phyloP scores from a whole-genome alignment of 1,284 basidiomycete species.

The Cutaneotrichosporon spelunceum region DNA sequence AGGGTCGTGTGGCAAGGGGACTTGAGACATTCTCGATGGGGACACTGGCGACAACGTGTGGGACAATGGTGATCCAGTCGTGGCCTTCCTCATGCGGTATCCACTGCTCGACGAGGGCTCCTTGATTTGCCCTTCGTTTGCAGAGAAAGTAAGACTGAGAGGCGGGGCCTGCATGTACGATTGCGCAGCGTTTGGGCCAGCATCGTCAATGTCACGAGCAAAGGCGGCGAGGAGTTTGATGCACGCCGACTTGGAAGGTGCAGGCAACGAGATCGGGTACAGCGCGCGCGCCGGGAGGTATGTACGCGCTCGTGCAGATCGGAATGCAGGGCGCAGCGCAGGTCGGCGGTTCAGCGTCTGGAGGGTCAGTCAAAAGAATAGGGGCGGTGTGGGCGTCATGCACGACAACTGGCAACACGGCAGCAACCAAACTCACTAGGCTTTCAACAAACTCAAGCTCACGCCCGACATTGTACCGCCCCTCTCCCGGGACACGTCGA shows the following conservation, averaged over 20 bases:
- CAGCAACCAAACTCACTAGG: constrained; percentile 31
- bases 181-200: constrained; percentile 22
- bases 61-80: not conserved
- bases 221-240: constrained; percentile 39
- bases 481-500: constrained; percentile 44
- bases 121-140: not conserved
- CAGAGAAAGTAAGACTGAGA: not conserved
- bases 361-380: not conserved
- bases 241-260: constrained; percentile 44
- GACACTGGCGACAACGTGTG: constrained; percentile 1
- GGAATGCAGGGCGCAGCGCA: constrained; percentile 45
- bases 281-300: constrained; percentile 32
- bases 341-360: constrained; percentile 38
- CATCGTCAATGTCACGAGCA: constrained; percentile 32
- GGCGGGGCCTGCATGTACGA: constrained; percentile 14
- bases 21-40: not conserved
- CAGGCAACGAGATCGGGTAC: constrained; percentile 43
- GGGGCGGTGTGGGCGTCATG: not conserved
- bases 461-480: constrained; percentile 44
- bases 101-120: not conserved
- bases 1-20: constrained; percentile 17
- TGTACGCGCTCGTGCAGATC: constrained; percentile 45
- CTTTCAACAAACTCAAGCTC: constrained; percentile 46
- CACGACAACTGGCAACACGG: not conserved
- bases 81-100: not conserved